Conservation (phyloP, 2,329 filamentous ascomycete genomes). For the Graphium sp. region DNA sequence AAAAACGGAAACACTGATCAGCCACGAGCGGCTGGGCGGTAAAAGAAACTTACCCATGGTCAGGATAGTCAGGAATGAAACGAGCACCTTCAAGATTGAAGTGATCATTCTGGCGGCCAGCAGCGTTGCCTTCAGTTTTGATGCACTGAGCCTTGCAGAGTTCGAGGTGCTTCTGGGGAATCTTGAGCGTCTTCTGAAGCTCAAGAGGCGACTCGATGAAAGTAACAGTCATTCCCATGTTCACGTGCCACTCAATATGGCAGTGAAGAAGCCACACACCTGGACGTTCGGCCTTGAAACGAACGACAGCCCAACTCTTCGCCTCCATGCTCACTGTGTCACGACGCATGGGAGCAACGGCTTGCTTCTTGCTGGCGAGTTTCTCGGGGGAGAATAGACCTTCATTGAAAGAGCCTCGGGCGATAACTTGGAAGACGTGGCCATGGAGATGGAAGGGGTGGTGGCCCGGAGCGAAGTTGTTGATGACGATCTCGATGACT, state of each 20-base stretch:
- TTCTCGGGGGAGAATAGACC: constrained; percentile 14
- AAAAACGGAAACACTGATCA: not conserved
- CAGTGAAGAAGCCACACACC: constrained; percentile 28
- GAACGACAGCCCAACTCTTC: constrained; percentile 29
- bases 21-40: not conserved
- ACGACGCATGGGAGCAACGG: constrained; percentile 22
- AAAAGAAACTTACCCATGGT: constrained; percentile 1
- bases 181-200: constrained; percentile 28
- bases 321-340: constrained; percentile 31
- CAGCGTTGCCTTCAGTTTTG: constrained; percentile 36
- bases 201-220: constrained; percentile 16
- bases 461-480: constrained; percentile 29
- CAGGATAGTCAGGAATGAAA: not conserved
- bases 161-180: constrained; percentile 20
- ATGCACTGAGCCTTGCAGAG: constrained; percentile 17
- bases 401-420: constrained; percentile 7
- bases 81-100: constrained; percentile 26
- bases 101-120: constrained; percentile 33
- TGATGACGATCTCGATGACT: constrained; percentile 27
- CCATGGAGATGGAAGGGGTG: constrained; percentile 39
- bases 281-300: constrained; percentile 23
- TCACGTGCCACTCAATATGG: constrained; percentile 40
- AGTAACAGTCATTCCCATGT: constrained; percentile 25
- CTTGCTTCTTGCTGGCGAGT: constrained; percentile 10
- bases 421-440: constrained; percentile 35